phyloP scores from a whole-genome alignment of 2,329 filamentous ascomycete genomes.

The Trichoderma asperellum region DNA sequence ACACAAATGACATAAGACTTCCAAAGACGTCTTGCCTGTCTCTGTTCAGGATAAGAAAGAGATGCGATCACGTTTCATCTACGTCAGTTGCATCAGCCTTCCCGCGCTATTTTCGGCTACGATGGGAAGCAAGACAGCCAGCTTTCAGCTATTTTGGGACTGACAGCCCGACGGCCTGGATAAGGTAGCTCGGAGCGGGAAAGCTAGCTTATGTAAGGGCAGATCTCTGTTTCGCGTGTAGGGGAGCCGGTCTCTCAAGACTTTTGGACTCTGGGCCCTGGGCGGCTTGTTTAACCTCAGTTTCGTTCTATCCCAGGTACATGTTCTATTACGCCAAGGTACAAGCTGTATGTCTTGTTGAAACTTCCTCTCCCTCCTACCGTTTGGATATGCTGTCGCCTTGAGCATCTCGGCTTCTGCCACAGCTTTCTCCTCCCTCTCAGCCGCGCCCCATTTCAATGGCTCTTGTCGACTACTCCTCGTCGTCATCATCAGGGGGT shows the following conservation, averaged over 20 bases:
- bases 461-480: constrained; percentile 69
- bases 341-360: background rate
- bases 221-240: background rate
- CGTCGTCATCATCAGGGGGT: constrained; percentile 42
- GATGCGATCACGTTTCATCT: background rate
- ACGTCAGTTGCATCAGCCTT: constrained; percentile 14
- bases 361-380: background rate
- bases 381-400: background rate
- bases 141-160: background rate
- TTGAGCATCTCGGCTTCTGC: background rate
- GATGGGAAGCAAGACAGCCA: background rate
- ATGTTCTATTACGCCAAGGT: background rate
- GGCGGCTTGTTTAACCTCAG: background rate
- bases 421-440: background rate
- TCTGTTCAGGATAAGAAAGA: background rate
- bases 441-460: constrained; percentile 44
- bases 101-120: background rate
- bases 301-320: background rate
- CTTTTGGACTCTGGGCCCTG: background rate
- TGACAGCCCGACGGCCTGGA: background rate
- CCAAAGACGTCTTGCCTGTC: background rate
- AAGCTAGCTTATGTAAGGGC: constrained; percentile 6
- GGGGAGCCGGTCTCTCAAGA: background rate
- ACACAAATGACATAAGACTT: background rate
- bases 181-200: background rate